phyloP scores from a whole-genome alignment of 169 alveolate species.

The Cryptosporidium tyzzeri region DNA sequence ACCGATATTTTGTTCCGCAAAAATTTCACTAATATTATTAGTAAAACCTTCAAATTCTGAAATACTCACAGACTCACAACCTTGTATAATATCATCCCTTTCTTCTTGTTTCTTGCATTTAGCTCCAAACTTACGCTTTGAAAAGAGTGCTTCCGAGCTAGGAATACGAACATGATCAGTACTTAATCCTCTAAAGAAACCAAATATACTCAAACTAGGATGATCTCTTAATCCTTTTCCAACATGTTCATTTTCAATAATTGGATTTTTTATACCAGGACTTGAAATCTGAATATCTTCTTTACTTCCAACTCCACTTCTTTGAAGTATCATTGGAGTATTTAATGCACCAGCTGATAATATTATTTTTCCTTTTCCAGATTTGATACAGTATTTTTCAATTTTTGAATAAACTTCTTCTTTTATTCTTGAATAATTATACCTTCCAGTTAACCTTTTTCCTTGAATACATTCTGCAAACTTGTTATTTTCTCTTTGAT shows the following conservation, averaged over 20 bases:
- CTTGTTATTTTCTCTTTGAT: not conserved
- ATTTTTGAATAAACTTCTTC: not conserved
- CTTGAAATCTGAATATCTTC: constrained; percentile 23
- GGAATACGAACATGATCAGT: not conserved
- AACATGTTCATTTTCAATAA: constrained; percentile 36
- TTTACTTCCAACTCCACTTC: constrained; percentile 59
- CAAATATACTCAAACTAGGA: constrained; percentile 44
- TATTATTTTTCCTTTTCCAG: constrained; percentile 15
- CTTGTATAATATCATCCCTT: constrained; percentile 47
- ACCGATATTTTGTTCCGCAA: not conserved
- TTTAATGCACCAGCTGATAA: constrained; percentile 59
- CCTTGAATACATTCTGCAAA: not conserved
- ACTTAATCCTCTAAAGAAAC: constrained; percentile 37
- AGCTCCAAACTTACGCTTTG: constrained; percentile 26
- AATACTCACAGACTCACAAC: constrained; percentile 60
- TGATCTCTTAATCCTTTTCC: constrained; percentile 54
- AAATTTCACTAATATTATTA: not conserved
- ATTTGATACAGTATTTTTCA: constrained; percentile 17
- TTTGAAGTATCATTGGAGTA: constrained; percentile 73
- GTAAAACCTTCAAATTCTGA: constrained; percentile 64
- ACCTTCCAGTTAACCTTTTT: not conserved
- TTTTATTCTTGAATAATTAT: not conserved
- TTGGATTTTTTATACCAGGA: constrained; percentile 32
- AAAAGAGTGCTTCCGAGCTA: constrained; percentile 62
- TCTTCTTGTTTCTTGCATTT: constrained; percentile 9